Conservation (phyloP, 768 basidiomycete genomes). For the Saitozyma sp. region DNA sequence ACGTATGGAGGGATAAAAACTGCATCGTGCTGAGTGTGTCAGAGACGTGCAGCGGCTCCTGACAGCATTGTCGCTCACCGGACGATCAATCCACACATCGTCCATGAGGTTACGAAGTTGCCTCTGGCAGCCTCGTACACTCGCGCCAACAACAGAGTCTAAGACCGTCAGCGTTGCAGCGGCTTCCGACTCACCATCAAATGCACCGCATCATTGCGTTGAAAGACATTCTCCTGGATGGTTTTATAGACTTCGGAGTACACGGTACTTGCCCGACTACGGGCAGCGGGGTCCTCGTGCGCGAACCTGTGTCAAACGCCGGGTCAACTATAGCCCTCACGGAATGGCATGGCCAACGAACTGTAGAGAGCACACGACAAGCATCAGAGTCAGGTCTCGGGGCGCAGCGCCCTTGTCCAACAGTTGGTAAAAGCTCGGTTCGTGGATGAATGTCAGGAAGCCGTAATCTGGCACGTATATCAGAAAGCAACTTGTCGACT, state of each 20-base stretch:
- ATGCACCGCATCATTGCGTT: slow-evolving; percentile 20
- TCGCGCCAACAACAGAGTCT: background rate
- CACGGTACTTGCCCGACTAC: background rate
- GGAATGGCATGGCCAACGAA: slow-evolving; percentile 1
- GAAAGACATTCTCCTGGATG: background rate
- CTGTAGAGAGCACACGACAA: slow-evolving; percentile 21
- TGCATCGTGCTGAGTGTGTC: slow-evolving; percentile 23
- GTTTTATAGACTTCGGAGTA: background rate
- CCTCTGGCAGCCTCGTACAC: slow-evolving; percentile 15
- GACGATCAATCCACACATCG: slow-evolving; percentile 11
- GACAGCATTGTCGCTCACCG: slow-evolving; percentile 8
- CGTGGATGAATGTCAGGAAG: slow-evolving; percentile 26
- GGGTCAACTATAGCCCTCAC: slow-evolving; percentile 3
- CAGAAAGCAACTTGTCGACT: too few species aligned
- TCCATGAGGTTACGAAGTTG: slow-evolving; percentile 9
- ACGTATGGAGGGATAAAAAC: slow-evolving; percentile 21
- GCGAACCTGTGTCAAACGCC: background rate
- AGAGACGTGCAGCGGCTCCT: slow-evolving; percentile 6
- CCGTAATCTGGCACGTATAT: slow-evolving; percentile 10
- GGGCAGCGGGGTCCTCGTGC: background rate
- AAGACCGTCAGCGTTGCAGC: too few species aligned
- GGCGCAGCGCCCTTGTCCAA: slow-evolving; percentile 12
- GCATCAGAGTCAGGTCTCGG: slow-evolving; percentile 11
- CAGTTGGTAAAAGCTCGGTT: slow-evolving; percentile 16
- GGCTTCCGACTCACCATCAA: slow-evolving; percentile 16